A percentile compares a stretch with the other conserved stretches of the same genome.
Evolutionary conservation across 768 basidiomycete genomes (phyloP).

Genomic region (Naematelia encephala): DNA sequence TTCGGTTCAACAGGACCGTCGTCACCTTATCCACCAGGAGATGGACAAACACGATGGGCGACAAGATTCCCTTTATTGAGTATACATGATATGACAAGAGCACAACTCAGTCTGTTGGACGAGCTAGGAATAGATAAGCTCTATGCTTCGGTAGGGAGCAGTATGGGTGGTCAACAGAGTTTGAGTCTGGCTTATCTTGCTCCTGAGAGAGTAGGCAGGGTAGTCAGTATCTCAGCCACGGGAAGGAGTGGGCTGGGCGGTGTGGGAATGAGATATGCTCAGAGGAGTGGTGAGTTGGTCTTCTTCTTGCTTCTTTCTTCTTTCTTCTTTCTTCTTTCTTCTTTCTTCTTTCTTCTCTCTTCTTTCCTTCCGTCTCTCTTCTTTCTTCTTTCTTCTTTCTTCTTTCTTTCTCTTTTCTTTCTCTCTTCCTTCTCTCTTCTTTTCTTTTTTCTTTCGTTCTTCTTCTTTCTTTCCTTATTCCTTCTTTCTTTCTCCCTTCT

Average conservation of each 20-base stretch:
- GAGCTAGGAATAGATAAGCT: slow-evolving; percentile 76
- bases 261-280: slow-evolving; percentile 93
- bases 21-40: slow-evolving; percentile 62
- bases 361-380: too few species aligned
- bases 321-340: too few species aligned
- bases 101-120: slow-evolving; percentile 83
- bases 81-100: slow-evolving; percentile 95
- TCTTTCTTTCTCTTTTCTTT: too few species aligned
- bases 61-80: slow-evolving; percentile 87
- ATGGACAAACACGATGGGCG: slow-evolving; percentile 64
- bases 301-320: not conserved
- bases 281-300: slow-evolving; percentile 74
- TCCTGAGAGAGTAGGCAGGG: slow-evolving; percentile 80
- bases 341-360: too few species aligned
- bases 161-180: slow-evolving; percentile 99
- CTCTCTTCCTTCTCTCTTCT: too few species aligned
- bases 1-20: slow-evolving; percentile 97
- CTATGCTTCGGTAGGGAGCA: slow-evolving; percentile 89
- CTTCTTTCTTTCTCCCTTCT: too few species aligned
- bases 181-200: slow-evolving; percentile 90
- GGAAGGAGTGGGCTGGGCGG: slow-evolving; percentile 87
- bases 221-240: slow-evolving; percentile 92
- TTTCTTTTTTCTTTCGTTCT: too few species aligned
- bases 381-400: too few species aligned
- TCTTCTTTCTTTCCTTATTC: too few species aligned